Base-by-base conservation (phyloP, 805 yeast species). In the Wickerhamiella shivajii region DNA sequence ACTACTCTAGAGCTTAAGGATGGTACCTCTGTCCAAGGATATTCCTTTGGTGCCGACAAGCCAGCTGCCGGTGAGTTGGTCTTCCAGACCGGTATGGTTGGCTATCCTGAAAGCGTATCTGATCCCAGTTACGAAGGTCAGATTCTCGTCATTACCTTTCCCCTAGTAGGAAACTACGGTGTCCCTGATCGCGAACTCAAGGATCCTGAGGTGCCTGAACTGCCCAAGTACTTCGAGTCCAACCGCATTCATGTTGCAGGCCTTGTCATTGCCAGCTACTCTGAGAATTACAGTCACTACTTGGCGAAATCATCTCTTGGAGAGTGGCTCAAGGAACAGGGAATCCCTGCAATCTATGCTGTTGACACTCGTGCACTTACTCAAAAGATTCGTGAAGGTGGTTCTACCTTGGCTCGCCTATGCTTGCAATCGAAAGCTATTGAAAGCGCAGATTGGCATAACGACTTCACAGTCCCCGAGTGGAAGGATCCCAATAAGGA, bases 61-160 rank as follows among this genome's bases (percentile, higher is more conserved):
- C 57, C 93, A 17, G 72, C 74, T 37, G 92, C 97, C 37, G 98
- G 98, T 69, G 98, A 90, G 64, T 72, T 92, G 50, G 98, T 90
- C 40, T 90, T 90, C 73, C 97, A 92, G 62, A 90, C 98, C 43
- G 97, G 98, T 66, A 85, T 90, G 95, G 97, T 90, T 47, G 98
- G 98, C 42, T 90, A 90, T 58, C 98, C 97, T 26, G 98, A 90
- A 61, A 75, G 96, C 34, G 72, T 90, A 58, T 84, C 98, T 25
- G 98, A 90, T 61, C 98, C 98, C 40, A 90, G 97, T 28, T 90
- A 90, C 60, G 85, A 80, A 54, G 98, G 98, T 43, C 98, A 90
- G 63, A 87, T 90, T 52, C 52, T 90, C 56, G 96, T 90, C 43
- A 79, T 90, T 59, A 90, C 98, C 35, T 90, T 75, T 59, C 98